These are phyloP conservation scores for Psidium guajava DNA, from an alignment of 345 rosid genomes.

Conservation along the genomic window DNA sequence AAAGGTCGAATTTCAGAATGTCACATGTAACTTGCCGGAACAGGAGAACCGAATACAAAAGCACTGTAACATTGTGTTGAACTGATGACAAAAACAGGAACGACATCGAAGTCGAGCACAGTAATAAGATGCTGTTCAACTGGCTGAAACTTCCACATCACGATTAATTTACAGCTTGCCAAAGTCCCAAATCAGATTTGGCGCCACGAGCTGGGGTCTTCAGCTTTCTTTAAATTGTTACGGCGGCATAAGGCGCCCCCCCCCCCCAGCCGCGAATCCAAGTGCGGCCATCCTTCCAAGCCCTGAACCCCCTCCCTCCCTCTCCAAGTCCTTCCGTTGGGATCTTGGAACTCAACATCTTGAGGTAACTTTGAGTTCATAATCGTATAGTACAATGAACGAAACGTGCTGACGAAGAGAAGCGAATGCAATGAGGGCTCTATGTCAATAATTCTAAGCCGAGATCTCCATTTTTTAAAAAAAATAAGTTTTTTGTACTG, in stretches of 20 bases:
- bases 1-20: no score
- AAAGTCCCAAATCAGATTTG: not conserved
- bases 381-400: not conserved
- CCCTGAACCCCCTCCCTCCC: not conserved
- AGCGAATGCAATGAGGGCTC: not conserved
- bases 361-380: not conserved
- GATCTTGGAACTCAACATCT: not conserved
- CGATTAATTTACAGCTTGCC: not conserved
- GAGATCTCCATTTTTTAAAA: not conserved
- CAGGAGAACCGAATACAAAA: not conserved
- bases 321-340: not conserved
- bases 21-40: not conserved
- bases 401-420: not conserved
- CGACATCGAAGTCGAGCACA: not conserved
- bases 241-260: not conserved
- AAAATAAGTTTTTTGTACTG: not conserved
- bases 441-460: not conserved
- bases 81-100: not conserved
- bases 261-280: not conserved
- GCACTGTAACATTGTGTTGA: not conserved
- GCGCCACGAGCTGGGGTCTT: not conserved
- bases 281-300: slow-evolving; percentile 3
- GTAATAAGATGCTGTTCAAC: not conserved
- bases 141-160: not conserved
- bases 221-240: not conserved